Base-by-base conservation (phyloP, 2,329 filamentous ascomycete species). In the Ceratocystis cacaofunesta region DNA sequence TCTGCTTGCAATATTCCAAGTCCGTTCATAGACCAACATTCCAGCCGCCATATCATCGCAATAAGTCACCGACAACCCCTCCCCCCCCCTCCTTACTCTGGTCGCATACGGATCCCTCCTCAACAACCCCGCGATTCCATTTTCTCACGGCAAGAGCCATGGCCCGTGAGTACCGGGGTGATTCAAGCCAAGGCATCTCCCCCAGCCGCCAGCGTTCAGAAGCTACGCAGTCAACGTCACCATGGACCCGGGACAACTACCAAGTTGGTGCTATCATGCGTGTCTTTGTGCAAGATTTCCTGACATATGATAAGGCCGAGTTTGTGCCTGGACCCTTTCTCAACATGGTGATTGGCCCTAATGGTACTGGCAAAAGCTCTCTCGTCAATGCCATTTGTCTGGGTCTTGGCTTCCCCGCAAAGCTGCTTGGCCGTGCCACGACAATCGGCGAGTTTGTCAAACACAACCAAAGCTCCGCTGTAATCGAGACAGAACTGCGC, bases 281-380 rank as follows among this genome's bases (percentile, higher is more conserved):
- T 44, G 90, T 99, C 61, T 87, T 85, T 70, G 81, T 97, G 57
- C 83, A 82, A 61, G 89, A 97, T 75, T 99, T 99, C 71, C 90
- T 99, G 65, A 99, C 94, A 0, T 99, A 99, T 76, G 91, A 89
- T 62, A 85, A 87, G 64, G 92, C 91, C 65, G 92, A 96, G 69
- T 96, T 97, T 74, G 84, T 87, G 67, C 90, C 91, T 12, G 94
- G 94, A 0, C 92, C 94, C 0, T 92, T 89, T 73, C 76, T 99
- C 72, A 99, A 99, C 74, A 97, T 99, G 92, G 87, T 99, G 64
- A 96, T 99, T 70, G 94, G 94, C 0, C 94, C 94, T n/a, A 99
- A 99, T 72, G 94, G 94, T 43, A 97, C 94, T 0, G 94, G 94
- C 65, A 99, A 99, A 76, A 97, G 92, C 76, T 96, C 94, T 0